Base-by-base conservation (phyloP, 805 yeast species). In the Metschnikowia borealis region DNA sequence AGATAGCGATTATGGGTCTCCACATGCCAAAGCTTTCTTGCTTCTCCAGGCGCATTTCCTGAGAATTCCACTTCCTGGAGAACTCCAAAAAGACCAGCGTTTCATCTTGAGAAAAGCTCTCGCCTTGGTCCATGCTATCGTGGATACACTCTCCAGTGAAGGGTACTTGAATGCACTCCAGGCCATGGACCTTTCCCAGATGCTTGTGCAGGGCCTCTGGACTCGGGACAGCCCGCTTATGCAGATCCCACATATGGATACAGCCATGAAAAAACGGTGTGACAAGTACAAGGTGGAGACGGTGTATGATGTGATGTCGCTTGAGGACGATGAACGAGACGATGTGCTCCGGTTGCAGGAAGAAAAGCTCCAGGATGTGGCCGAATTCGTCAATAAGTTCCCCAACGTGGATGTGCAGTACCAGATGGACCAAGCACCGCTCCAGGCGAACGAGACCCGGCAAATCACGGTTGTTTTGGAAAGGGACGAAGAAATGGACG, bases 161-260 rank as follows among this genome's bases (percentile, higher is more conserved):
- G 97, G 97, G 0, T 73, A 78, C 56, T 68, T 91, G 60, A 86
- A 83, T 63, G 90, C 96, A 0, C 75, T 89, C 56, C 76, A 79
- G 41, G 92, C 89, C 0, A 87, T 94, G 87, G 97, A 94, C 62
- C 63, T 90, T 46, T 78, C 87, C 1, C 99, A 94, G 63, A 87
- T 89, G 95, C 68, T 89, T 6, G 81, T 85, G 1, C 98, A 92
- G 64, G 95, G 87, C 0, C 71, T 87, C 23, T 89, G 96, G 96
- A 87, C 82, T 56, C 74, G 82, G 6, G 96, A 87, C 49, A 80
- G 80, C 44, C 85, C 94, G 1, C 74, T 92, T 60, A 81, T 79
- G 58, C 99, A 92, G 66, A 73, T 92, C 34, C 99, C 99, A 1
- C 78, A 71, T 58, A 80, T 90, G 47, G 62, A 59, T 38, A 71